Conservation (phyloP, 2,329 filamentous ascomycete genomes). For the Huntiella abstrusa region DNA sequence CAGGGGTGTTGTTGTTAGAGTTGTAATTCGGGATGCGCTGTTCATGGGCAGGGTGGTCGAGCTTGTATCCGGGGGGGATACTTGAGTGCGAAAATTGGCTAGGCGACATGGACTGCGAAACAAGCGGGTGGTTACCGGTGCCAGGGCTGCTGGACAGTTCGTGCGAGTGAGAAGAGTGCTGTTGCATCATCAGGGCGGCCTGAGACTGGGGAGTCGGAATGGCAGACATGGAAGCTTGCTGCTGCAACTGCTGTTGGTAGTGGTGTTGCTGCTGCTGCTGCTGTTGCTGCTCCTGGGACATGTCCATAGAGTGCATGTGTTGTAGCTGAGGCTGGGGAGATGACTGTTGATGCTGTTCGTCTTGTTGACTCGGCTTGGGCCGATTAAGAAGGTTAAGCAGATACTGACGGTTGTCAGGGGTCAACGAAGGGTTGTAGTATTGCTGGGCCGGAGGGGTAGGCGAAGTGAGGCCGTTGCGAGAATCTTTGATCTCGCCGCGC, state of each 20-base stretch:
- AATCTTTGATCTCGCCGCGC: conserved; percentile 28
- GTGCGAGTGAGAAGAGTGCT: conserved; percentile 14
- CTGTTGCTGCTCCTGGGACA: conserved; percentile 5
- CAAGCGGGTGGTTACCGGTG: conserved; percentile 7
- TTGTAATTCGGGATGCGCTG: conserved; percentile 14
- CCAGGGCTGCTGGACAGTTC: conserved; percentile 13
- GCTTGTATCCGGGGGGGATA: conserved; percentile 14
- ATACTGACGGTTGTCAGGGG: conserved; percentile 62
- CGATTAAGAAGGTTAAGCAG: conserved; percentile 72
- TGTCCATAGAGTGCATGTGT: conserved; percentile 21
- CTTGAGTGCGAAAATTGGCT: conserved; percentile 11
- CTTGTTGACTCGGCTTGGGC: conserved; percentile 46
- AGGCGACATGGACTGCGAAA: conserved; percentile 12
- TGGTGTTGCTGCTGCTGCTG: conserved; percentile 6
- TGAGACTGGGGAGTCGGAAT: conserved; percentile 24
- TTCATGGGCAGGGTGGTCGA: conserved; percentile 13
- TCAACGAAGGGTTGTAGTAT: conserved; percentile 30
- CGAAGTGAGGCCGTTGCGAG: conserved; percentile 16
- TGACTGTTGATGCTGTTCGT: conserved; percentile 19
- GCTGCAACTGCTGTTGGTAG: conserved; percentile 9
- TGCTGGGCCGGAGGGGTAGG: conserved; percentile 15
- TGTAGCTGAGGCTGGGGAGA: conserved; percentile 9
- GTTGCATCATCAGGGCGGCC: conserved; percentile 9
- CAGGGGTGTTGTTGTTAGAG: conserved; percentile 9
- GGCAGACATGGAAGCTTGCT: conserved; percentile 14